Base-by-base conservation (phyloP, 257 asterid genomes). In the Nicotiana benthamiana region DNA sequence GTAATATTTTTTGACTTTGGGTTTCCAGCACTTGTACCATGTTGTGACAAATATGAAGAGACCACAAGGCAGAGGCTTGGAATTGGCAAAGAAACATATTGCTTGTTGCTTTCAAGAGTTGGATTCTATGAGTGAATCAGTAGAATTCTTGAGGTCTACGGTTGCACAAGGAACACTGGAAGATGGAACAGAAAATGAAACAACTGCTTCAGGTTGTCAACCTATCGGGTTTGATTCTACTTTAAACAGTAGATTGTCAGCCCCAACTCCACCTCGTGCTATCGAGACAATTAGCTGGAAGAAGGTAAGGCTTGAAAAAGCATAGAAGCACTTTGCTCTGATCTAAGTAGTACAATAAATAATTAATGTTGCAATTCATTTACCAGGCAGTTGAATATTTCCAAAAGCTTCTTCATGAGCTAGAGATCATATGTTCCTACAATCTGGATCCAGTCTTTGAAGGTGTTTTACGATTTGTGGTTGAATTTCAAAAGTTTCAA, bases 201-300 rank as follows among this genome's bases (percentile, higher is more conserved):
- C 98, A 80, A 94, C 99, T 70, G 98, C 99, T 80, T 94, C 99
- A 32, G 97, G 98, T 77, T 85, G 97, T 87, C 93, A 80, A 77
- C 98, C 99, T 36, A 75, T 94, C 84, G 98, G 98, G 67, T 96
- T 96, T 87, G 99, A 96, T 89, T 84, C 97, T 85, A 91, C 97
- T 52, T 87, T 96, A 85, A 96, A 96, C 89, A 91, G 96, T 86
- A 89, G 99, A 87, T 90, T 94, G 82, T 93, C 98, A 48, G 93
- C 99, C 77, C 99, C 99, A 53, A 93, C 98, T 86, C 98, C 99
- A 70, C 99, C 99, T 63, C 98, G 99, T 80, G 84, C 97, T 34
- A 87, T 94, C 63, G 89, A 90, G 85, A 87, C 94, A 40, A 91
- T 94, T 48, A 88, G 97, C 92, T 96, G 99, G 99, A 91, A 86